Evolutionary conservation across 176 grass and related monocot species (phyloP).

Genomic region (Ensete ventricosum): DNA sequence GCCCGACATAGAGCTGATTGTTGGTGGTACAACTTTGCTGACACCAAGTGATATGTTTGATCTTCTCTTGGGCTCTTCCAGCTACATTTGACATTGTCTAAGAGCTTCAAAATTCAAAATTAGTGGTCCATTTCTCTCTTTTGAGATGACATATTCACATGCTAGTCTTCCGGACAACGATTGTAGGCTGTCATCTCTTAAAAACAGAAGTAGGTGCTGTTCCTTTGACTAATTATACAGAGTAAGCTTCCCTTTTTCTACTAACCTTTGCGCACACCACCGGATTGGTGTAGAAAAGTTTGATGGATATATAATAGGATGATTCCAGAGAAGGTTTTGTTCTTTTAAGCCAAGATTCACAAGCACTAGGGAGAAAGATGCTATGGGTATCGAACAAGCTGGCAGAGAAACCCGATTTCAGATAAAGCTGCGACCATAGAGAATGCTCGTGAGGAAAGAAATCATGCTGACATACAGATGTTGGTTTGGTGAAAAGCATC

Average conservation of each 20-base stretch:
- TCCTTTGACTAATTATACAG: background rate
- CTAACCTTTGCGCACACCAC: background rate
- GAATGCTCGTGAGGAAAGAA: background rate
- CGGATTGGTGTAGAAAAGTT: background rate
- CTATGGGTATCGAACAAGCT: background rate
- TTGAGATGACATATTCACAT: background rate
- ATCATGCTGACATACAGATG: background rate
- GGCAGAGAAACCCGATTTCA: background rate
- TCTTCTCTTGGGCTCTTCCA: conserved; percentile 51
- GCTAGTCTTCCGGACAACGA: background rate
- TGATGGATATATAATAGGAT: background rate
- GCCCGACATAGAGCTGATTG: conserved; percentile 68
- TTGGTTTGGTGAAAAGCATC: background rate
- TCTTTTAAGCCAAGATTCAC: background rate
- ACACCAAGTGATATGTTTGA: conserved; percentile 88
- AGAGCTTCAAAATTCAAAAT: background rate
- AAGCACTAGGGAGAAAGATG: background rate
- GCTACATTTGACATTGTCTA: conserved; percentile 1
- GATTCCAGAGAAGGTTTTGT: background rate
- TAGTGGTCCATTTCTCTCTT: background rate
- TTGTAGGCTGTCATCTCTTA: background rate
- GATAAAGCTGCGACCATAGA: background rate
- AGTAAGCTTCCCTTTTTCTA: background rate
- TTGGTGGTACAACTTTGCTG: conserved; percentile 83
- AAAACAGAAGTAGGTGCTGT: background rate